Conservation (phyloP, 148 eudicot species). For the Pouteria glomerata region DNA sequence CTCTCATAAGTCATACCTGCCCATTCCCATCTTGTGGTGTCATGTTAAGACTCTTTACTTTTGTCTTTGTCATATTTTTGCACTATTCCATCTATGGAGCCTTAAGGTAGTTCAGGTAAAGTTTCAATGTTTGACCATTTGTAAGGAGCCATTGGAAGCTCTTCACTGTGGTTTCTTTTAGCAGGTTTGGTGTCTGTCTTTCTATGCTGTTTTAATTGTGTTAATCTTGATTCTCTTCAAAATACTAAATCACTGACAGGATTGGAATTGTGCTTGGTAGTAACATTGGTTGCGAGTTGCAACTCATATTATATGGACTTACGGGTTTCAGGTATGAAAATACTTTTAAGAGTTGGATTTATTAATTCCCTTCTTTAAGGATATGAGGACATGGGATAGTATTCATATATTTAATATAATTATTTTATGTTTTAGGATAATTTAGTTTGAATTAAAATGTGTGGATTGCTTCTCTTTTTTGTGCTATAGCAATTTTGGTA, state of each 20-base stretch:
- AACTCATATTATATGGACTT: too few relatives aligned
- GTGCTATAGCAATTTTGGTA: not conserved
- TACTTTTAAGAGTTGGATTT: too few relatives aligned
- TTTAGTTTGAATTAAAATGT: too few relatives aligned
- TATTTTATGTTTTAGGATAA: too few relatives aligned
- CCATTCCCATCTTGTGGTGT: not conserved
- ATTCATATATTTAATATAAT: too few relatives aligned
- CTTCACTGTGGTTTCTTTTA: not conserved
- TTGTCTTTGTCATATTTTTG: not conserved
- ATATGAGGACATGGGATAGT: too few relatives aligned
- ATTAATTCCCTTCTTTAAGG: too few relatives aligned
- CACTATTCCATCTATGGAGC: not conserved
- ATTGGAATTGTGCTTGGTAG: not conserved
- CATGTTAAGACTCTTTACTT: not conserved
- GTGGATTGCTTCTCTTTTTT: not conserved
- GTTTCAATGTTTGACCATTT: not conserved
- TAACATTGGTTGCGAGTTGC: not conserved
- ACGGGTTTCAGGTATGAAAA: too few relatives aligned
- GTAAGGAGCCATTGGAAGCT: not conserved
- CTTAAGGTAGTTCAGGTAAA: not conserved
- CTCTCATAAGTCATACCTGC: not conserved
- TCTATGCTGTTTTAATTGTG: not conserved
- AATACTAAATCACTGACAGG: not conserved
- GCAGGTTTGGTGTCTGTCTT: not conserved
- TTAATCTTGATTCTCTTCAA: not conserved